A percentile compares a stretch with the other conserved stretches of the same genome.
Evolutionary conservation across 306 rosid genomes (phyloP).

Genomic region (Arachis hypogaea): DNA sequence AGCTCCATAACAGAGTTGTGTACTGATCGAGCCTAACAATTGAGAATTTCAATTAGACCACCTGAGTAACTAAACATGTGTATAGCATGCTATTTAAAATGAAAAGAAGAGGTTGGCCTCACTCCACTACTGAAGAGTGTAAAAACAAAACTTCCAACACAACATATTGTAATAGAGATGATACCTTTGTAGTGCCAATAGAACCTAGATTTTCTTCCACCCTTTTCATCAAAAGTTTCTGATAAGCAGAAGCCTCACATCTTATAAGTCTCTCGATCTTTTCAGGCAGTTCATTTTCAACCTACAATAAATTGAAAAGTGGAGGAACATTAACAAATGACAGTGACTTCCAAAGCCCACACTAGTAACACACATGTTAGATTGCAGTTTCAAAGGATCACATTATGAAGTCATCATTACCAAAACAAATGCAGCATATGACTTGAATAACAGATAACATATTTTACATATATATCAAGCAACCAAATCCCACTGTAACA

Average conservation of each 20-base stretch:
- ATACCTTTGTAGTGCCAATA: conserved; percentile 81
- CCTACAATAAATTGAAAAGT: conserved; percentile 54
- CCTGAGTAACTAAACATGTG: conserved; percentile 13
- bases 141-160: conserved; percentile 18
- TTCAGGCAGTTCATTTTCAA: conserved; percentile 92
- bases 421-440: conserved; percentile 9
- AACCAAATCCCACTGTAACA: background rate
- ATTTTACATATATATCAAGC: conserved; percentile 1
- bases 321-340: conserved; percentile 31
- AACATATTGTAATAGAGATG: conserved; percentile 27
- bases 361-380: conserved; percentile 11
- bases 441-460: conserved; percentile 7
- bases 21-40: conserved; percentile 80
- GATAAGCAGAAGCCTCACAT: conserved; percentile 99
- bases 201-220: conserved; percentile 97
- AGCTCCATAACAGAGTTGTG: conserved; percentile 99
- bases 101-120: background rate
- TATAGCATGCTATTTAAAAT: background rate
- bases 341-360: conserved; percentile 32
- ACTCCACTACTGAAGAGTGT: conserved; percentile 24
- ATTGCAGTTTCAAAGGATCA: conserved; percentile 18
- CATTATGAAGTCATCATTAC: conserved; percentile 19
- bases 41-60: conserved; percentile 41
- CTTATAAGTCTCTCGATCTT: conserved; percentile 95
- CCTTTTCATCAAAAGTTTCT: conserved; percentile 96